Base-by-base conservation (phyloP, 495 filamentous ascomycete genomes). In the Neurospora pannonica region DNA sequence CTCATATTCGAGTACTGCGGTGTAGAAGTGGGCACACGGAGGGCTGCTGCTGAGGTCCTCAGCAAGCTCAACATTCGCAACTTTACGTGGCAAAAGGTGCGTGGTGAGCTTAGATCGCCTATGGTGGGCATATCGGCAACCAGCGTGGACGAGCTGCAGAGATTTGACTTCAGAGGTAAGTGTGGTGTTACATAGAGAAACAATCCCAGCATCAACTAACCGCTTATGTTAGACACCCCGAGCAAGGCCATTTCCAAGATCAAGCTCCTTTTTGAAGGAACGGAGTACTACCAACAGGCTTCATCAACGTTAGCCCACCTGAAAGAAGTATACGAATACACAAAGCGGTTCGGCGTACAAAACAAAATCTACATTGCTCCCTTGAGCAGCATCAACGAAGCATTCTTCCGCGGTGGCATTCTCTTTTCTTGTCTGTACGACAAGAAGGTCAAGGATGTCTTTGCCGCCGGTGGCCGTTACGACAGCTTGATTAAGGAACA, bases 381-480 rank as follows among this genome's bases (percentile, higher is more conserved):
- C 6, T 87, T 99, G 15, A 92, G 92, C 76, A 97, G 92, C 78
- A 87, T 95, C 77, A 97, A 98, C 79, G 95, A 97, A 77, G 92
- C 92, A 69, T 97, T 98, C 82, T 99, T 96, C 83, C 86, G 88
- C 43, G 93, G 93, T 10, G 94, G 95, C 42, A 85, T 98, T 28
- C 83, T 98, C 36, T 99, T 99, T 79, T 91, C 97, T 75, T 98
- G 95, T 75, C 81, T 98, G 1, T 94, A 94, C 76, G 97, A 98
- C 82, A 91, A 87, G 72, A 97, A 95, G 81, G 79, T 84, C 70
- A 89, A 89, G 76, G 92, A 96, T 76, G 92, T 98, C 11, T 94
- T 99, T 77, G 96, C 95, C 1, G 96, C 95, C 40, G 96, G 96
- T 70, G 96, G 96, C 37, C 90, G 96, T 37, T 99, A 98, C 81